Conservation (phyloP, 2,329 filamentous ascomycete genomes). For the Aplosporella prunicola region DNA sequence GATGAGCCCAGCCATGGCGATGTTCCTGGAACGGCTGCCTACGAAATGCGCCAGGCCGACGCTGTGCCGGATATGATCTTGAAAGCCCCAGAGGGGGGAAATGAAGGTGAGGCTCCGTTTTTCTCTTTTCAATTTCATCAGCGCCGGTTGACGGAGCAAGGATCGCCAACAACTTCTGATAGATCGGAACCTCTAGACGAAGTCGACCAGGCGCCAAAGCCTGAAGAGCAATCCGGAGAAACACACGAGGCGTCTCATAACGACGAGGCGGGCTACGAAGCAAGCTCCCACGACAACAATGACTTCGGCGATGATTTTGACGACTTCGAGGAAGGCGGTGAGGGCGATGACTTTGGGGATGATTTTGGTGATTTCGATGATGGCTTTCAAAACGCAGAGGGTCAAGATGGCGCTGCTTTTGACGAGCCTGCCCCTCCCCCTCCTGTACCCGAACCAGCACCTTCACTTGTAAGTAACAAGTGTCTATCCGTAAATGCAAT, state of each 20-base stretch:
- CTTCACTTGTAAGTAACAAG: conserved; percentile 40
- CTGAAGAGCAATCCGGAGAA: conserved; percentile 13
- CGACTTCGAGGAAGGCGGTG: conserved; percentile 47
- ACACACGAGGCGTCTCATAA: conserved; percentile 12
- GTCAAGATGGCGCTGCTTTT: conserved; percentile 30
- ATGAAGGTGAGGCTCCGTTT: conserved; percentile 48
- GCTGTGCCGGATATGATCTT: conserved; percentile 50
- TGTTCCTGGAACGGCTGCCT: conserved; percentile 50
- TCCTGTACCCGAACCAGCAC: conserved; percentile 32
- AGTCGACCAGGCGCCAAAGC: conserved; percentile 17
- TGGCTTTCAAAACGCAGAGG: conserved; percentile 14
- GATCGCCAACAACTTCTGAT: conserved; percentile 44
- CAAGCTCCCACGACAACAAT: conserved; percentile 58
- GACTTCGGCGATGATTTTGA: conserved; percentile 63
- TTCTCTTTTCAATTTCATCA: conserved; percentile 30
- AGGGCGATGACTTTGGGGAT: conserved; percentile 41
- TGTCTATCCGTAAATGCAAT: conserved; percentile 24
- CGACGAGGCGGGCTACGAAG: conserved; percentile 13
- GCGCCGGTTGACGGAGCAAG: conserved; percentile 54
- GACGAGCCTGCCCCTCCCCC: conserved; percentile 29
- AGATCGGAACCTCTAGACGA: conserved; percentile 40
- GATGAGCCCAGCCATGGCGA: conserved; percentile 50
- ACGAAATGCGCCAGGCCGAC: conserved; percentile 48
- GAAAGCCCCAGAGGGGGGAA: conserved; percentile 35
- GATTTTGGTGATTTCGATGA: conserved; percentile 39